Base-by-base conservation (phyloP, 2,329 filamentous ascomycete species). In the Microsporum ferrugineum region DNA sequence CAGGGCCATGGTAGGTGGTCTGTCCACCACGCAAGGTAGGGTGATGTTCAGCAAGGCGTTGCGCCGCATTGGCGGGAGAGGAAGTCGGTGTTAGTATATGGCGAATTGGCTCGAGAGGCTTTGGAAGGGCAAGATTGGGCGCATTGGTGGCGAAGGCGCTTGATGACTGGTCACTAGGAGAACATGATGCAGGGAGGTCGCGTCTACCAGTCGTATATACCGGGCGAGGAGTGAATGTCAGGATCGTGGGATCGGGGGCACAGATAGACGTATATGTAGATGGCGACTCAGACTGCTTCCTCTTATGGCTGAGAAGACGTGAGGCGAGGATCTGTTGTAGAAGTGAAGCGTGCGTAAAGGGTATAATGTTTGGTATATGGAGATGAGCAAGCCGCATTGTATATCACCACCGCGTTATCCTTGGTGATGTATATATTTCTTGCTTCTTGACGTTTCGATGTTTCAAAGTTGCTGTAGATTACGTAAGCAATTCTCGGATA, bases 1-100 rank as follows among this genome's bases (percentile, higher is more conserved):
- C 92, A 0, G 92, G 94, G 0, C 92, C 94, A 72, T 99, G 94
- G 77, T 96, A 97, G 2, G 94, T 97, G 0, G 89, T 91, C 66
- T 95, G 85, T 0, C 94, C 94, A 63, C 94, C 94, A 60, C 94
- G 85, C n/a, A 85, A 82, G 12, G 89, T 87, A 68, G 85, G 80
- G 49, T 83, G 74, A 67, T 94, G 84, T n/a, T 82, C 77, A 2
- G 87, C 88, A 31, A 71, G 67, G 39, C 76, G 76, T 36, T 71
- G 62, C 36, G 70, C 58, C 2, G 66, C 56, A 34, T 53, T 53
- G 55, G 55, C 10, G 5, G 55, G 33, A 43, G 55, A 38, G 3
- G 55, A 57, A 8, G 33, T 57, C 49, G 49, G 49, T n/a, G 68
- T 70, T 31, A 72, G 65, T 53, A 75, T 66, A 8, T 70, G 64